Percentiles rank a stretch among this genome's conserved stretches.
These are phyloP conservation scores for Ajuga chamaepitys DNA, from an alignment of 257 asterid species.

Conservation along the genomic window DNA sequence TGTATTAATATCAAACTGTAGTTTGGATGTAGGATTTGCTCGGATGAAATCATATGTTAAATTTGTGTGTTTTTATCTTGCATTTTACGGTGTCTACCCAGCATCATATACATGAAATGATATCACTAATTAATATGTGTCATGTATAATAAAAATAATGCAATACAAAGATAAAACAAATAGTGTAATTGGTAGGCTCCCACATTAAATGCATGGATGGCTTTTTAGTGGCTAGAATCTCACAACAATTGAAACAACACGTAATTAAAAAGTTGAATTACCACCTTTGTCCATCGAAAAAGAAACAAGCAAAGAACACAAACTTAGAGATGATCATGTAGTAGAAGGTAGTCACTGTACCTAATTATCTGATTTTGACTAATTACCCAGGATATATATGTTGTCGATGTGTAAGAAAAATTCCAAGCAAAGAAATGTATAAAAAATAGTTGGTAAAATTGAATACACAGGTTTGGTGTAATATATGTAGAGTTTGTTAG, in stretches of 20 bases:
- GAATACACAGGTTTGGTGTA: constrained; percentile 22
- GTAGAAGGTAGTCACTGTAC: neutral
- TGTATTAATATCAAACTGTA: no score
- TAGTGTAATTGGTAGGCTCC: no score
- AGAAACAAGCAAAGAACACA: neutral
- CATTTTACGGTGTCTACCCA: no score
- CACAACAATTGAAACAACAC: neutral
- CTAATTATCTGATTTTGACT: neutral
- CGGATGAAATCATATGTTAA: no score
- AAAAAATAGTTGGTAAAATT: neutral
- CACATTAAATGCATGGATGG: neutral
- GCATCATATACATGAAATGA: no score
- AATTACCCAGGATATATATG: neutral
- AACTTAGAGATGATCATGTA: neutral
- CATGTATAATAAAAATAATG: no score
- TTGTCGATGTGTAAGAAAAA: constrained; percentile 12
- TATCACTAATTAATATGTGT: no score
- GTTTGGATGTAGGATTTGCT: no score
- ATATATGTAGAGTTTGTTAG: constrained; percentile 27
- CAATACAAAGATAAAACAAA: no score
- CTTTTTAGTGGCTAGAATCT: constrained; percentile 2
- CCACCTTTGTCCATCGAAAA: neutral
- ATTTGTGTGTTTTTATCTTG: no score
- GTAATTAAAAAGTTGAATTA: neutral
- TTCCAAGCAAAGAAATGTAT: constrained; percentile 24